Evolutionary conservation across 2,329 filamentous ascomycete genomes (phyloP).

Genomic region (Colletotrichum sp.): DNA sequence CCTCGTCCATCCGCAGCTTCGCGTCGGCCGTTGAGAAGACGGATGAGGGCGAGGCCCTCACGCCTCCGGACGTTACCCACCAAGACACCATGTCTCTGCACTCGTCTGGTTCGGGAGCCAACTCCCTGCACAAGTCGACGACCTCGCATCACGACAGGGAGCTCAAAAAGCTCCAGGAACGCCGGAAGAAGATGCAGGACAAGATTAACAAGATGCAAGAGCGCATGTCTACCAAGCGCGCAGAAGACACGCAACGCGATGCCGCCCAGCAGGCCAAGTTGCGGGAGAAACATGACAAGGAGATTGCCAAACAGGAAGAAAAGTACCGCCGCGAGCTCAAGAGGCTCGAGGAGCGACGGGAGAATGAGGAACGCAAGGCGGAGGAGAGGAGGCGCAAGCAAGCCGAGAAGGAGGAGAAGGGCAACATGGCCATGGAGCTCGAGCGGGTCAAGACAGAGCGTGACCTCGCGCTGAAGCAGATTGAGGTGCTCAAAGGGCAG

Average conservation of each 20-base stretch:
- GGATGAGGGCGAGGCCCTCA: conserved; percentile 28
- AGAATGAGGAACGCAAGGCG: conserved; percentile 65
- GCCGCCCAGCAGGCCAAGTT: conserved; percentile 58
- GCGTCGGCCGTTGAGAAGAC: conserved; percentile 50
- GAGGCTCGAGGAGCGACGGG: conserved; percentile 68
- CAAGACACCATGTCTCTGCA: conserved; percentile 25
- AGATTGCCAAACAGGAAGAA: conserved; percentile 69
- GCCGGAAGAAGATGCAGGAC: conserved; percentile 65
- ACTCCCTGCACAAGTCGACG: conserved; percentile 28
- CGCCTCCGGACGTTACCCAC: conserved; percentile 8
- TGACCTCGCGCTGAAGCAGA: conserved; percentile 56
- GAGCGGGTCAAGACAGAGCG: conserved; percentile 55
- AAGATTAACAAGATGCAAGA: conserved; percentile 63
- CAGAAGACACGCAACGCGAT: conserved; percentile 56
- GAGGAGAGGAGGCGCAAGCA: conserved; percentile 56
- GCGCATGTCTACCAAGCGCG: conserved; percentile 47
- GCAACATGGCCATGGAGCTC: conserved; percentile 55
- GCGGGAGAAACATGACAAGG: conserved; percentile 66
- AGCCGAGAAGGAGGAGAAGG: conserved; percentile 57
- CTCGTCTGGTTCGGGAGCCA: conserved; percentile 41
- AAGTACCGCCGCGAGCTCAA: conserved; percentile 68
- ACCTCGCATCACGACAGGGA: conserved; percentile 62
- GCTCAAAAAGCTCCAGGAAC: conserved; percentile 66
- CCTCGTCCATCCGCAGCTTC: conserved; percentile 53
- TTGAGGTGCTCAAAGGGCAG: conserved; percentile 58